phyloP scores from a whole-genome alignment of 148 eudicot species.

The Arbutus unedo region DNA sequence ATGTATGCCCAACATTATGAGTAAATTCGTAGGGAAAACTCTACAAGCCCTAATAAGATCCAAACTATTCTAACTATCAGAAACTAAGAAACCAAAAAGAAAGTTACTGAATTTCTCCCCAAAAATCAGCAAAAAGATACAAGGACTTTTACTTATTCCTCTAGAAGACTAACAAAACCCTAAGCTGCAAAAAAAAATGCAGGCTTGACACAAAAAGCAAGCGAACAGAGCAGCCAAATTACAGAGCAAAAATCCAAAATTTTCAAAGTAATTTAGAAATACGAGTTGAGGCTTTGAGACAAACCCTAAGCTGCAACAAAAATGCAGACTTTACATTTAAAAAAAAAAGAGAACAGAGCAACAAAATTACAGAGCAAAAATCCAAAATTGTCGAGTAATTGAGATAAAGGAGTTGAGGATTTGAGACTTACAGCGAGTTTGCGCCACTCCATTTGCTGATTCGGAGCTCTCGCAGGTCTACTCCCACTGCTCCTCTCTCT shows the following conservation, averaged over 20 bases:
- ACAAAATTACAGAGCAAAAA: not conserved
- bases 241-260: not conserved
- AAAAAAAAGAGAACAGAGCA: not conserved
- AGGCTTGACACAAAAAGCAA: constrained; percentile 4
- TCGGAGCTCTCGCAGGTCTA: constrained; percentile 8
- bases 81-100: not conserved
- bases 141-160: not conserved
- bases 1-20: not conserved
- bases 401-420: not conserved
- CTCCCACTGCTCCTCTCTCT: constrained; percentile 10
- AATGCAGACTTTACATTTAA: no score
- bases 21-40: not conserved
- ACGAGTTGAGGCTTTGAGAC: no score
- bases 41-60: constrained; percentile 15
- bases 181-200: constrained; percentile 24
- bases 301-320: no score
- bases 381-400: not conserved
- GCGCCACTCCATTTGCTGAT: constrained; percentile 1
- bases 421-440: constrained; percentile 30
- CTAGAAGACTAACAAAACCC: constrained; percentile 30
- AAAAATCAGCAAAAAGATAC: not conserved
- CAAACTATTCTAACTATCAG: not conserved
- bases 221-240: not conserved
- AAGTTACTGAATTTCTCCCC: not conserved
- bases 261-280: not conserved